Evolutionary conservation across 2,329 filamentous ascomycete species (phyloP).

Genomic region (Sarocladium oryzae): DNA sequence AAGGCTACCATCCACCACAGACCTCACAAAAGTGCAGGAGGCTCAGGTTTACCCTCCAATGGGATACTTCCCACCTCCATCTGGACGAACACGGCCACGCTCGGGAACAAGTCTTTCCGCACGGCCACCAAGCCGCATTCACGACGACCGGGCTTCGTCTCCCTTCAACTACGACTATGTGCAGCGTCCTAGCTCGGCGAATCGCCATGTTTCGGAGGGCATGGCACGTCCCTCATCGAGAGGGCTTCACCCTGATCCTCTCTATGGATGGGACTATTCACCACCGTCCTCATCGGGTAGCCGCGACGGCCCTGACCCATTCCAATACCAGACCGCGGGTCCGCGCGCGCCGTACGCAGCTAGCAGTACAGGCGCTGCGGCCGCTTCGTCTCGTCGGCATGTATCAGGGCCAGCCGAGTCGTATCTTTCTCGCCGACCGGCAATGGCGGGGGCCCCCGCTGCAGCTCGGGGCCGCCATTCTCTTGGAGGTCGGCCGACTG

Average conservation of each 20-base stretch:
- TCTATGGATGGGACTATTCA: constrained; percentile 26
- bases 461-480: constrained; percentile 23
- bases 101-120: constrained; percentile 36
- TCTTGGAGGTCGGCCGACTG: constrained; percentile 12
- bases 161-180: constrained; percentile 42
- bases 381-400: constrained; percentile 28
- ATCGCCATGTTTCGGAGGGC: constrained; percentile 38
- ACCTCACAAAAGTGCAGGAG: constrained; percentile 28
- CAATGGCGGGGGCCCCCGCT: constrained; percentile 16
- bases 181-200: constrained; percentile 22
- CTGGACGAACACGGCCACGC: constrained; percentile 33
- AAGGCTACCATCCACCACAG: constrained; percentile 31
- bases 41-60: constrained; percentile 36
- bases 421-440: constrained; percentile 17
- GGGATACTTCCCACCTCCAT: constrained; percentile 44
- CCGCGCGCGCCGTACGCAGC: constrained; percentile 29
- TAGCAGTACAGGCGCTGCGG: constrained; percentile 20
- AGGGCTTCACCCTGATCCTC: constrained; percentile 25
- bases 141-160: constrained; percentile 31
- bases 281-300: constrained; percentile 22
- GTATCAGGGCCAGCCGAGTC: constrained; percentile 27
- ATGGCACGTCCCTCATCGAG: constrained; percentile 25
- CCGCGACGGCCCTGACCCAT: constrained; percentile 35
- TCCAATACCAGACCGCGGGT: constrained; percentile 45
- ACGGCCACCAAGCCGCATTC: constrained; percentile 25